Evolutionary conservation across 2,329 filamentous ascomycete genomes (phyloP).

Genomic region (Nemania sp.): DNA sequence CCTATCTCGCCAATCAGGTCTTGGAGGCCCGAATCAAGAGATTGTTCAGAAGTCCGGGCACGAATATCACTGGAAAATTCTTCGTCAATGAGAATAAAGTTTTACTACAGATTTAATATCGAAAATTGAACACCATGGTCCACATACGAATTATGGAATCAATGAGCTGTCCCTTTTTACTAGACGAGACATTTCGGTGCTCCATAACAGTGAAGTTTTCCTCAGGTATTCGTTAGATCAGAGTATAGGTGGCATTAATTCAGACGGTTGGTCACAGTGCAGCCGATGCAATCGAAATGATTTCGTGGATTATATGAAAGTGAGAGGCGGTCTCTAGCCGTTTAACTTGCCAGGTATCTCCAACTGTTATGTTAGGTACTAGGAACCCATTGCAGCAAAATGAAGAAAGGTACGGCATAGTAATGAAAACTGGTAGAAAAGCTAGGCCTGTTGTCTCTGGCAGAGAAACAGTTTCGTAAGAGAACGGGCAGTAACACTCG

Average conservation of each 20-base stretch:
- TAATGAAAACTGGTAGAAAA: too few species aligned
- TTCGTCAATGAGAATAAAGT: slow-evolving; percentile 17
- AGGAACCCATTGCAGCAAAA: too few species aligned
- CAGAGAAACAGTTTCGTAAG: background rate
- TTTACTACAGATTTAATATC: too few species aligned
- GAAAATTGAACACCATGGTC: background rate
- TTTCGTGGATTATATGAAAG: too few species aligned
- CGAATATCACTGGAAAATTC: slow-evolving; percentile 36
- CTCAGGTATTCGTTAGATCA: background rate
- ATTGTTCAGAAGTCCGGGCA: slow-evolving; percentile 35
- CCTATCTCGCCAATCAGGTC: slow-evolving; percentile 48
- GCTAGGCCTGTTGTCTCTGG: background rate
- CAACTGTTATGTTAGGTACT: too few species aligned
- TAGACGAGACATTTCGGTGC: slow-evolving; percentile 2
- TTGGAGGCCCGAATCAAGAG: slow-evolving; percentile 32
- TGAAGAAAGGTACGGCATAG: too few species aligned
- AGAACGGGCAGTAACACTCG: background rate
- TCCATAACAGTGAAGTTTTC: slow-evolving; percentile 14
- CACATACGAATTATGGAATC: slow-evolving; percentile 22
- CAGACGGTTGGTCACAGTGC: background rate
- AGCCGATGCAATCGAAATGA: too few species aligned
- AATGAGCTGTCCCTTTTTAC: slow-evolving; percentile 10
- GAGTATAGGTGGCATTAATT: background rate
- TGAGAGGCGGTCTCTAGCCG: too few species aligned
- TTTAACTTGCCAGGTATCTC: too few species aligned